These are phyloP conservation scores for Rhizoctonia solani DNA, from an alignment of 1,284 basidiomycete genomes.

Conservation along the genomic window DNA sequence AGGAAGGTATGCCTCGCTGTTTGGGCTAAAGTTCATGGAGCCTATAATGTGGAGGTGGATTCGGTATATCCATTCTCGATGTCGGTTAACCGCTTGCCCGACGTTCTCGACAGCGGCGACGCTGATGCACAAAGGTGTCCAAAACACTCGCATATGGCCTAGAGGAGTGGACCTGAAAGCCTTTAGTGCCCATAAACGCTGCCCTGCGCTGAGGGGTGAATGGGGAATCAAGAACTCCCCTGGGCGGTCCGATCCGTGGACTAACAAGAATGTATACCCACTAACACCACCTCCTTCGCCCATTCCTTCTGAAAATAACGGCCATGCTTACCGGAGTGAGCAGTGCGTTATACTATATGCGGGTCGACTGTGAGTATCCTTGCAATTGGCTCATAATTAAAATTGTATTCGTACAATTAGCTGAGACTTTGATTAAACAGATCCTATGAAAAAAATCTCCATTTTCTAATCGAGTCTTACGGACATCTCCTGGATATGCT, in stretches of 20 bases:
- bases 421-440: slow-evolving; percentile 37
- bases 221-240: slow-evolving; percentile 49
- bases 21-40: slow-evolving; percentile 36
- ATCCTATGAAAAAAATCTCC: slow-evolving; percentile 62
- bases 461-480: slow-evolving; percentile 56
- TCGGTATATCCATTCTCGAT: slow-evolving; percentile 22
- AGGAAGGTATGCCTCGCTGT: neutral
- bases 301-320: slow-evolving; percentile 40
- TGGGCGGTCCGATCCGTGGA: slow-evolving; percentile 31
- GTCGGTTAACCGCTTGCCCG: slow-evolving; percentile 54
- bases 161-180: slow-evolving; percentile 52
- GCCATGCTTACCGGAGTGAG: slow-evolving; percentile 38
- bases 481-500: slow-evolving; percentile 43
- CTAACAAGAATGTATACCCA: slow-evolving; percentile 38
- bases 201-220: slow-evolving; percentile 47
- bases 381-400: slow-evolving; percentile 46
- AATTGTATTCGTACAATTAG: slow-evolving; percentile 44
- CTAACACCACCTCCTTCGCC: slow-evolving; percentile 49
- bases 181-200: slow-evolving; percentile 51
- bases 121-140: slow-evolving; percentile 52
- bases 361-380: slow-evolving; percentile 45
- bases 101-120: slow-evolving; percentile 54
- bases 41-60: slow-evolving; percentile 30
- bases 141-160: slow-evolving; percentile 56
- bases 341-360: slow-evolving; percentile 47